phyloP scores from a whole-genome alignment of 2,329 filamentous ascomycete species.

The Penicillium crustosum region DNA sequence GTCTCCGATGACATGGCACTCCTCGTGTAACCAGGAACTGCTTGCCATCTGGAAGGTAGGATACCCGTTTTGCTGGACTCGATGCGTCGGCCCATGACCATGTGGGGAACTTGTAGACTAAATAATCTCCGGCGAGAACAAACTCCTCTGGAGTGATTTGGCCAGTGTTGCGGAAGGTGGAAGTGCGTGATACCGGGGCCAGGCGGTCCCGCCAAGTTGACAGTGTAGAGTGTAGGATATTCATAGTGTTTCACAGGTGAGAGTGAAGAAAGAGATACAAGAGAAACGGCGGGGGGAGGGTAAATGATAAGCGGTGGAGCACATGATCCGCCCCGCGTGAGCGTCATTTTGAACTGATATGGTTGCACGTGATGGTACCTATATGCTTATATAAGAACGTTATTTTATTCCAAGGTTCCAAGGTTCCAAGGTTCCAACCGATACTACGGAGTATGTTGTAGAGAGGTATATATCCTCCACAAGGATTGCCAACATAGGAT shows the following conservation, averaged over 20 bases:
- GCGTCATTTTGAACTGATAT: slow-evolving; percentile 7
- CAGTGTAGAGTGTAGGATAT: slow-evolving; percentile 87
- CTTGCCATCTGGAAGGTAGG: slow-evolving; percentile 81
- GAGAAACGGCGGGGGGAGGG: slow-evolving; percentile 8
- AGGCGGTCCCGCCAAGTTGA: slow-evolving; percentile 90
- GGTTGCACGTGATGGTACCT: background rate
- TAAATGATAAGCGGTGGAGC: slow-evolving; percentile 30
- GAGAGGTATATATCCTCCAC: no score
- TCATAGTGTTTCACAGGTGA: slow-evolving; percentile 58
- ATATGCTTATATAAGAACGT: background rate
- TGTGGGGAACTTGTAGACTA: slow-evolving; percentile 98
- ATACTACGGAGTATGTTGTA: no score
- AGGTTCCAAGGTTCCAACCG: no score
- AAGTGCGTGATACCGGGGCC: slow-evolving; percentile 83
- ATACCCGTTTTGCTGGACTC: slow-evolving; percentile 72
- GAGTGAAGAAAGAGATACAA: slow-evolving; percentile 3
- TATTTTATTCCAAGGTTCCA: background rate
- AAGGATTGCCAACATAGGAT: no score
- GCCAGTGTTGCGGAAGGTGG: slow-evolving; percentile 88
- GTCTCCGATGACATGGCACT: slow-evolving; percentile 85
- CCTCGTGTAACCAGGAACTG: slow-evolving; percentile 95
- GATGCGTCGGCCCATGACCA: slow-evolving; percentile 96
- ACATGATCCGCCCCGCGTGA: slow-evolving; percentile 31
- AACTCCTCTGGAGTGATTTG: slow-evolving; percentile 98
- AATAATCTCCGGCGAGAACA: slow-evolving; percentile 89